phyloP scores from a whole-genome alignment of 2,329 filamentous ascomycete genomes.

The Exophiala sp. region DNA sequence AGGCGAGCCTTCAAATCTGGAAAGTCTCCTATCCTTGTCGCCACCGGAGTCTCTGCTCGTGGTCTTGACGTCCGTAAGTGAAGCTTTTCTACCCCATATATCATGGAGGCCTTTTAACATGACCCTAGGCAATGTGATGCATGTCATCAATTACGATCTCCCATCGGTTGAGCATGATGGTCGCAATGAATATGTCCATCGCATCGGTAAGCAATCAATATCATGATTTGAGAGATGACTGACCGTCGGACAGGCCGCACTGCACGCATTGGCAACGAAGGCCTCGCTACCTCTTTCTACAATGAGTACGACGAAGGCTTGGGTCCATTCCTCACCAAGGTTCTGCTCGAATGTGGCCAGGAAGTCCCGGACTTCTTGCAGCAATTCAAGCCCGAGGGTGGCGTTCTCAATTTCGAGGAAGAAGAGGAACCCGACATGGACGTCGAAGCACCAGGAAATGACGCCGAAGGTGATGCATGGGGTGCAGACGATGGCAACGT shows the following conservation, averaged over 20 bases:
- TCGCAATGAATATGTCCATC: slow-evolving; percentile 88
- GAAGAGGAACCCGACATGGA: slow-evolving; percentile 43
- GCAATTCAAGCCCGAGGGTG: slow-evolving; percentile 44
- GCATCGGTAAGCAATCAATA: slow-evolving; percentile 63
- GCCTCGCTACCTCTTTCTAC: slow-evolving; percentile 84
- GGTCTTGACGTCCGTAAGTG: slow-evolving; percentile 51
- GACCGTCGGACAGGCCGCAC: slow-evolving; percentile 63
- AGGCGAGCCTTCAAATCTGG: slow-evolving; percentile 62
- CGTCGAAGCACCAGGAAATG: slow-evolving; percentile 24
- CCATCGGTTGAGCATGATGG: slow-evolving; percentile 70
- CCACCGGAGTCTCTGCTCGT: slow-evolving; percentile 79
- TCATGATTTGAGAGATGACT: slow-evolving; percentile 1
- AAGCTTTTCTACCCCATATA: not conserved
- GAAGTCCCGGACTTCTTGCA: slow-evolving; percentile 75
- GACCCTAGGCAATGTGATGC: slow-evolving; percentile 73
- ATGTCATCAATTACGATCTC: slow-evolving; percentile 91
- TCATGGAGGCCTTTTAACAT: slow-evolving; percentile 33
- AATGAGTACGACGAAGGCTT: slow-evolving; percentile 69
- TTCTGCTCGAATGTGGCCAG: slow-evolving; percentile 73
- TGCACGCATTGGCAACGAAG: slow-evolving; percentile 82
- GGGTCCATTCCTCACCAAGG: slow-evolving; percentile 67
- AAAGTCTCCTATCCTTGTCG: slow-evolving; percentile 69
- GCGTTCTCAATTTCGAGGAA: slow-evolving; percentile 48
- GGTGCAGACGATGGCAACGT: slow-evolving; percentile 12
- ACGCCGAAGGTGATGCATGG: slow-evolving; percentile 21